Percentiles rank a stretch among this genome's conserved stretches.
Conservation (phyloP, 345 rosid genomes). For the Gossypium sturtianum region DNA sequence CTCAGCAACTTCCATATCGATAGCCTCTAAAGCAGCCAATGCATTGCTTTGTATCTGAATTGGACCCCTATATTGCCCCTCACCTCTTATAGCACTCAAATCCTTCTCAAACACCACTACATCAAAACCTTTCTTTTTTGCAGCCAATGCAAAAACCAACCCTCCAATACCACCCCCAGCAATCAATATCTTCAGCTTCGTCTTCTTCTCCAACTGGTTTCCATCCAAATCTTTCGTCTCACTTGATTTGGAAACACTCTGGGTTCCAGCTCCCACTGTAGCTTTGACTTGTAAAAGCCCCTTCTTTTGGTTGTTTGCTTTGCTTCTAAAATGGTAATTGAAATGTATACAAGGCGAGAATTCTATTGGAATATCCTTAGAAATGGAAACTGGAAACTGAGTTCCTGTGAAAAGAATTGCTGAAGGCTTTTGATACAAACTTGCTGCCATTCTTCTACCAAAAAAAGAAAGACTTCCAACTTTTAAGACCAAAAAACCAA, state of each 20-base stretch:
- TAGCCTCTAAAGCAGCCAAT: constrained; percentile 92
- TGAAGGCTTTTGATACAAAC: constrained; percentile 48
- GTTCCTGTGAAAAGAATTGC: constrained; percentile 43
- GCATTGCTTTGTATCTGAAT: constrained; percentile 96
- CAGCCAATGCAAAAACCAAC: constrained; percentile 79
- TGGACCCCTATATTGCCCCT: constrained; percentile 95
- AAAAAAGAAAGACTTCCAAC: not conserved
- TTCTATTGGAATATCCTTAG: constrained; percentile 32
- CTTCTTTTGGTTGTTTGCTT: constrained; percentile 17
- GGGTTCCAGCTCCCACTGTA: constrained; percentile 18
- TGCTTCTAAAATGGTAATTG: constrained; percentile 25
- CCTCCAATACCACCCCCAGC: constrained; percentile 98
- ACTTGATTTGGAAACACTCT: not conserved
- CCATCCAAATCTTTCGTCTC: constrained; percentile 8
- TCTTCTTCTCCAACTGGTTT: constrained; percentile 23
- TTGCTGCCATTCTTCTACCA: constrained; percentile 46
- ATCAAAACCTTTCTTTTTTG: constrained; percentile 79
- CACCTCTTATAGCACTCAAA: constrained; percentile 87
- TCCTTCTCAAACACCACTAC: constrained; percentile 88
- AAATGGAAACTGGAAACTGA: constrained; percentile 35
- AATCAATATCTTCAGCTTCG: constrained; percentile 59
- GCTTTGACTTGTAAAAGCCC: constrained; percentile 34
- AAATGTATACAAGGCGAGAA: constrained; percentile 29
- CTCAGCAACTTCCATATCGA: constrained; percentile 81
- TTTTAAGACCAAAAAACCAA: not conserved